These are phyloP conservation scores for Macaranga tanarius DNA, from an alignment of 441 rosid species.

Conservation along the genomic window DNA sequence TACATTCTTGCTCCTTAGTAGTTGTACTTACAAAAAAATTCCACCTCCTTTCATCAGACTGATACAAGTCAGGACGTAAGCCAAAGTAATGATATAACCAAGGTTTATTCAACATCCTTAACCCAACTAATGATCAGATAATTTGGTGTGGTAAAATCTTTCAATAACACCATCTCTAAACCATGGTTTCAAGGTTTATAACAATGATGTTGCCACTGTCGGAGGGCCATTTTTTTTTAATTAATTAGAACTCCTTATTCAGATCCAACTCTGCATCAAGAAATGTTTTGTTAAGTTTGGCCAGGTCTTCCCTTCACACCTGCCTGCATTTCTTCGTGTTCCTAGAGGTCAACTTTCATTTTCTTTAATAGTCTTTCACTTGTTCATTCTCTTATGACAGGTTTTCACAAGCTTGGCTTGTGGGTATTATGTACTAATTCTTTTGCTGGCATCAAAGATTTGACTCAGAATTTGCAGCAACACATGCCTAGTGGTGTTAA, in stretches of 20 bases:
- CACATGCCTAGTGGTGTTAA: neutral
- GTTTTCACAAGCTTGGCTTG: neutral
- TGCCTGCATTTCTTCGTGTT: conserved; percentile 20
- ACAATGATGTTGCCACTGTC: conserved; percentile 32
- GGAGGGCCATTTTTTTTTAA: neutral
- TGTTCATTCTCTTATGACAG: neutral
- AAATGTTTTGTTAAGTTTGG: conserved; percentile 30
- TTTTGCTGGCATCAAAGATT: neutral
- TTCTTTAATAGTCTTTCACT: neutral
- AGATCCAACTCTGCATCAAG: conserved; percentile 25
- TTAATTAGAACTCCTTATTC: neutral
- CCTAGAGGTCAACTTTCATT: neutral
- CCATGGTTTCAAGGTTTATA: conserved; percentile 20
- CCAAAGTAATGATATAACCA: conserved; percentile 15
- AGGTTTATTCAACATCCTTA: conserved; percentile 7
- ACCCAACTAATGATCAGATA: neutral
- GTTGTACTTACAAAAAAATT: conserved; percentile 13
- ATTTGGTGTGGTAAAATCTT: neutral
- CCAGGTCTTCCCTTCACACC: conserved; percentile 34
- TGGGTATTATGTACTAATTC: neutral
- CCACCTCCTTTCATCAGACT: conserved; percentile 10
- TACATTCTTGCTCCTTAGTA: conserved; percentile 20
- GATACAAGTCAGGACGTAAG: conserved; percentile 20
- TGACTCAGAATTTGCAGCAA: neutral
- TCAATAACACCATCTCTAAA: conserved; percentile 6